These are phyloP conservation scores for Talaromyces sp. DNA, from an alignment of 2,329 filamentous ascomycete species.

Conservation along the genomic window DNA sequence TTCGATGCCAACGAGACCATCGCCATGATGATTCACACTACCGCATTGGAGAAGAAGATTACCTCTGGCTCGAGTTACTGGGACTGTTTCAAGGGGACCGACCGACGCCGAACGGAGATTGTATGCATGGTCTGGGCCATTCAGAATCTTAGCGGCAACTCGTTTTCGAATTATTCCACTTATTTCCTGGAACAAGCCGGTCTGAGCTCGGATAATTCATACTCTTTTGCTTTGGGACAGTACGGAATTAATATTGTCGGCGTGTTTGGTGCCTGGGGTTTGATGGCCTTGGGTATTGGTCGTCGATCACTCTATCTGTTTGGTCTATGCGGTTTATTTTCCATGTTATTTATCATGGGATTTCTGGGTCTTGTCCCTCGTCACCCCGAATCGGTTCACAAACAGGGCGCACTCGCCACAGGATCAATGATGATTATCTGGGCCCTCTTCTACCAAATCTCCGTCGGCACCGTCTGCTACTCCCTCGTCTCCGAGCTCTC, in stretches of 20 bases:
- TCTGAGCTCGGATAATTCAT: conserved; percentile 45
- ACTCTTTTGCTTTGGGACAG: conserved; percentile 55
- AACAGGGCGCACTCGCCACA: conserved; percentile 67
- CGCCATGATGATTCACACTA: conserved; percentile 90
- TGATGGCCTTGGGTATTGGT: conserved; percentile 71
- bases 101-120: conserved; percentile 73
- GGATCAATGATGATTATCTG: conserved; percentile 80
- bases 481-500: conserved; percentile 82
- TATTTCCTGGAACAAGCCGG: conserved; percentile 56
- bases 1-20: conserved; percentile 81
- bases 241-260: conserved; percentile 70
- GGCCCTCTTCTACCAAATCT: conserved; percentile 78
- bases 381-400: conserved; percentile 51
- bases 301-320: conserved; percentile 71
- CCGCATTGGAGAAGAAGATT: conserved; percentile 70
- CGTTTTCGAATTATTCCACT: conserved; percentile 60
- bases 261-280: conserved; percentile 73
- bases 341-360: conserved; percentile 76
- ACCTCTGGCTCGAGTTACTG: conserved; percentile 68
- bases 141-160: conserved; percentile 60
- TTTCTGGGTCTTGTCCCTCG: conserved; percentile 72
- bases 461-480: conserved; percentile 85
- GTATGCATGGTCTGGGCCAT: conserved; percentile 61
- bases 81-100: conserved; percentile 77
- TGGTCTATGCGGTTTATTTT: conserved; percentile 66